Conservation (phyloP, 805 yeast genomes). For the Naumovozyma baii region DNA sequence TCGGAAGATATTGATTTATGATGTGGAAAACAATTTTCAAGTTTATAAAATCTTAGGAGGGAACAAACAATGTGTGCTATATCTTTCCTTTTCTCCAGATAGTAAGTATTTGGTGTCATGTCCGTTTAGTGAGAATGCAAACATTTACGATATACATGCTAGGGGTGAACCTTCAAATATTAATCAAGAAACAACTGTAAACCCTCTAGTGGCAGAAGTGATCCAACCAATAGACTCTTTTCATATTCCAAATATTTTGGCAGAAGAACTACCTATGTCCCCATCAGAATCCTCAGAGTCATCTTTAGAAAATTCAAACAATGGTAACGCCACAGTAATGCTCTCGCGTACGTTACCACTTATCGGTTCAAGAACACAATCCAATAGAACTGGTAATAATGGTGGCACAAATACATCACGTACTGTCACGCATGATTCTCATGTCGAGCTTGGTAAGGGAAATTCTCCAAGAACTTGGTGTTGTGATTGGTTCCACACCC, state of each 20-base stretch:
- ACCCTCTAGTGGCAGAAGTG: slow-evolving; percentile 15
- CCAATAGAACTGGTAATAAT: slow-evolving; percentile 2
- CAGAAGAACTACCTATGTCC: neutral
- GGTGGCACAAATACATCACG: neutral
- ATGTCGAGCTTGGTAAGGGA: slow-evolving; percentile 2
- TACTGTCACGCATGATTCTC: neutral
- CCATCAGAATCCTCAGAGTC: neutral
- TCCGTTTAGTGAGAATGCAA: slow-evolving; percentile 59
- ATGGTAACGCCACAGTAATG: neutral
- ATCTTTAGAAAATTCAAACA: neutral
- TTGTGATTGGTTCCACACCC: slow-evolving; percentile 62
- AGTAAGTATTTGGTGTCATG: slow-evolving; percentile 60
- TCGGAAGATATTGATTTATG: slow-evolving; percentile 53
- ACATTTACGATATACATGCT: slow-evolving; percentile 56
- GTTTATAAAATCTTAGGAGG: slow-evolving; percentile 34
- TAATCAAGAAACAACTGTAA: slow-evolving; percentile 5
- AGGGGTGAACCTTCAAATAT: slow-evolving; percentile 16
- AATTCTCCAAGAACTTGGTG: slow-evolving; percentile 36
- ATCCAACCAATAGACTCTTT: slow-evolving; percentile 27
- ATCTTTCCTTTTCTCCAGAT: slow-evolving; percentile 67
- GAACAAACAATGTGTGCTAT: slow-evolving; percentile 47
- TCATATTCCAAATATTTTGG: slow-evolving; percentile 9
- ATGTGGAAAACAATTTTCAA: slow-evolving; percentile 41
- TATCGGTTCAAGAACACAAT: neutral
- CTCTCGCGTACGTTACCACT: neutral